Evolutionary conservation across 2,329 filamentous ascomycete species (phyloP).

Genomic region (Colletotrichum horii): DNA sequence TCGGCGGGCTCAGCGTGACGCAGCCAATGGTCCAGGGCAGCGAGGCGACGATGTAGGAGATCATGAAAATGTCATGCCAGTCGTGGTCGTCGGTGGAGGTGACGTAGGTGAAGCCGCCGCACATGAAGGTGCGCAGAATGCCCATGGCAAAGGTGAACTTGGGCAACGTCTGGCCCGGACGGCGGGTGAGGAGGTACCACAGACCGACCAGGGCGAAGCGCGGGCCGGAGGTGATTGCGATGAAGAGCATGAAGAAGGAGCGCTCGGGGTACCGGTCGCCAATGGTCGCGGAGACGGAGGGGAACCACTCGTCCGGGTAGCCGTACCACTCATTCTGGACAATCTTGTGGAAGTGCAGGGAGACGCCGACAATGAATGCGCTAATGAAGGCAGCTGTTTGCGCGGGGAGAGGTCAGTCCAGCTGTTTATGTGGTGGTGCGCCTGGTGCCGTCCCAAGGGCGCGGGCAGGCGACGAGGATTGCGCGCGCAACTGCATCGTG

Average conservation of each 20-base stretch:
- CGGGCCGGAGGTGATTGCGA: constrained; percentile 93
- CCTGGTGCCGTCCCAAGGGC: background rate
- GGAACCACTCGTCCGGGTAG: constrained; percentile 95
- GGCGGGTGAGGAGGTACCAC: constrained; percentile 88
- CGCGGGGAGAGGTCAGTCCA: background rate
- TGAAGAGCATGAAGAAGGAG: constrained; percentile 96
- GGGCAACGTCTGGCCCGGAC: constrained; percentile 76
- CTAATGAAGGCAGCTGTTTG: constrained; percentile 80
- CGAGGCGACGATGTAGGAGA: constrained; percentile 93
- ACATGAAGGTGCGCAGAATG: constrained; percentile 87
- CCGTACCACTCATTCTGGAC: constrained; percentile 97
- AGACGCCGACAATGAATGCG: constrained; percentile 80
- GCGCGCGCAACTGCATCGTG: background rate
- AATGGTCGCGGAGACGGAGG: constrained; percentile 94
- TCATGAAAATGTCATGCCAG: constrained; percentile 99
- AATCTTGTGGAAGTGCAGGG: constrained; percentile 94
- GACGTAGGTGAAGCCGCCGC: constrained; percentile 97
- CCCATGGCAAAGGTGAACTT: constrained; percentile 83
- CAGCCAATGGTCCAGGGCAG: constrained; percentile 95
- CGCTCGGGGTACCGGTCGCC: constrained; percentile 96
- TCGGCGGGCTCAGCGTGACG: constrained; percentile 84
- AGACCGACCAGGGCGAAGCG: constrained; percentile 89
- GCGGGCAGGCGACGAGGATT: background rate
- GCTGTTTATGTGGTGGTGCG: background rate
- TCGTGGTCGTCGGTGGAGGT: constrained; percentile 98